These are phyloP conservation scores for Massariosphaeria phaeospora DNA, from an alignment of 495 filamentous ascomycete species.

Conservation along the genomic window DNA sequence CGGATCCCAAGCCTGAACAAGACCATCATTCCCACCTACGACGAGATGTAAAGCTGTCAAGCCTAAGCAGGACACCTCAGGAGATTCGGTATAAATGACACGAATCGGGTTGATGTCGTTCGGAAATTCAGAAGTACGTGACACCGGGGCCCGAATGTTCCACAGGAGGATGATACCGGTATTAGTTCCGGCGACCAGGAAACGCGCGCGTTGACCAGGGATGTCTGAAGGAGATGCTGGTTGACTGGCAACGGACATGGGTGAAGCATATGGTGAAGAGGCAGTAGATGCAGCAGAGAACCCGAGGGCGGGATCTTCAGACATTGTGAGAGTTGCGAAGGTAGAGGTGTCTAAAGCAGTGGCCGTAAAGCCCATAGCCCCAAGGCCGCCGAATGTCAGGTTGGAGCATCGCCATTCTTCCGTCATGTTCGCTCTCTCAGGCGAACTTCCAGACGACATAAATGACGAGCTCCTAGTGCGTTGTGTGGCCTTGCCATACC, in stretches of 20 bases:
- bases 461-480: slow-evolving; percentile 28
- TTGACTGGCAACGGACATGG: slow-evolving; percentile 47
- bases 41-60: slow-evolving; percentile 82
- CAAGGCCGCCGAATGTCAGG: slow-evolving; percentile 51
- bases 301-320: slow-evolving; percentile 68
- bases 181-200: slow-evolving; percentile 75
- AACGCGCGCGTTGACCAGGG: slow-evolving; percentile 77
- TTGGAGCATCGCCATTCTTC: slow-evolving; percentile 61
- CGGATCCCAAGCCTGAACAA: slow-evolving; percentile 96
- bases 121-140: slow-evolving; percentile 47
- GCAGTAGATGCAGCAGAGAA: slow-evolving; percentile 51
- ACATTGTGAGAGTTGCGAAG: slow-evolving; percentile 60
- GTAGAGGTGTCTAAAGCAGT: slow-evolving; percentile 71
- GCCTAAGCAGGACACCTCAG: slow-evolving; percentile 78
- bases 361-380: slow-evolving; percentile 58
- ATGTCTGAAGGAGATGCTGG: slow-evolving; percentile 49
- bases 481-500: background rate
- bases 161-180: slow-evolving; percentile 75
- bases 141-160: slow-evolving; percentile 67
- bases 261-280: slow-evolving; percentile 57
- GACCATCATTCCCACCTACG: slow-evolving; percentile 89
- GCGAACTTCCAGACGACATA: slow-evolving; percentile 22
- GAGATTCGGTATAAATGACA: slow-evolving; percentile 86
- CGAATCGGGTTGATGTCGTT: slow-evolving; percentile 62
- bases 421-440: slow-evolving; percentile 27